Percentiles rank a stretch among this genome's conserved stretches.
These are phyloP conservation scores for Sarocladiaceae sp. DNA, from an alignment of 2,329 filamentous ascomycete species.

Conservation along the genomic window DNA sequence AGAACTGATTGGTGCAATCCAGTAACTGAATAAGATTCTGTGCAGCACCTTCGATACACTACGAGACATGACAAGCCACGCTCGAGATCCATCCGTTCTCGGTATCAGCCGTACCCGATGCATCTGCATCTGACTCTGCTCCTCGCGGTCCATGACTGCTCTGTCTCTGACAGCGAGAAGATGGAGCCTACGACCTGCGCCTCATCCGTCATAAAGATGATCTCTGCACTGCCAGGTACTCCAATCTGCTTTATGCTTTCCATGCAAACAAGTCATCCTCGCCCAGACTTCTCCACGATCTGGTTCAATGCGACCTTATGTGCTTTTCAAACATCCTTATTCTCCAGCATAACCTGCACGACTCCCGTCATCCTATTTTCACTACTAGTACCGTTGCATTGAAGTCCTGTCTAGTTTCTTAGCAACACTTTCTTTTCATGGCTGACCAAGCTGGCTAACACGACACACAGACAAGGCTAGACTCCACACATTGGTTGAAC, in stretches of 20 bases:
- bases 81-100: background rate
- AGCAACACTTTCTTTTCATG: background rate
- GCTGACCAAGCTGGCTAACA: background rate
- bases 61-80: background rate
- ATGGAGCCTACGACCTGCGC: background rate
- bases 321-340: background rate
- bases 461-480: background rate
- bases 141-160: background rate
- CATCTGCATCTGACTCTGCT: constrained; percentile 2
- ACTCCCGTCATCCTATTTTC: too few relatives aligned
- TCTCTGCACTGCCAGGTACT: constrained; percentile 2
- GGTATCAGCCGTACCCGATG: constrained; percentile 6
- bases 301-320: background rate
- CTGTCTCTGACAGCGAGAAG: background rate
- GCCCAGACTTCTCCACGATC: background rate
- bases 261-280: too few relatives aligned
- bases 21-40: too few relatives aligned
- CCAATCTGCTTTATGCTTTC: background rate
- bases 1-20: too few relatives aligned
- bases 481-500: background rate
- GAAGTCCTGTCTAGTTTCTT: background rate
- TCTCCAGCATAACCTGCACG: background rate
- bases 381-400: too few relatives aligned
- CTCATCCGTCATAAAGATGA: background rate
- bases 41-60: too few relatives aligned